Conservation (phyloP, 768 basidiomycete genomes). For the Macrolepiota albuminosa region DNA sequence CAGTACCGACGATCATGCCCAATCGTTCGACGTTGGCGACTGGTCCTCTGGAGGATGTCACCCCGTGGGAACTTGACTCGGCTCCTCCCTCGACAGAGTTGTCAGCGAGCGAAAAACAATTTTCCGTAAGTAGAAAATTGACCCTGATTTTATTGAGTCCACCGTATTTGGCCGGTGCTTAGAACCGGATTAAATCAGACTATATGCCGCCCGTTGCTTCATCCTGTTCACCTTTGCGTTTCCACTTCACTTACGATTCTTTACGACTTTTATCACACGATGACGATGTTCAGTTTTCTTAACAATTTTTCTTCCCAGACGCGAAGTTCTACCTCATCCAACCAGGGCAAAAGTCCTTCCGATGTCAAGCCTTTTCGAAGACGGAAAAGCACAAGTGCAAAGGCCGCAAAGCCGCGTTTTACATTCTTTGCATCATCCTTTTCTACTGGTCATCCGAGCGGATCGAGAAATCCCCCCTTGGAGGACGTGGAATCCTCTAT, state of each 20-base stretch:
- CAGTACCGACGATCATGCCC: slow-evolving; percentile 19
- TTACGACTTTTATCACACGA: slow-evolving; percentile 9
- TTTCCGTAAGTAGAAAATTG: slow-evolving; percentile 17
- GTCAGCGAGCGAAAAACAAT: slow-evolving; percentile 12
- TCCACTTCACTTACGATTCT: slow-evolving; percentile 1
- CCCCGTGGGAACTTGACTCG: slow-evolving; percentile 30
- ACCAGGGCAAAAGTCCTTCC: slow-evolving; percentile 17
- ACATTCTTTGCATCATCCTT: slow-evolving; percentile 15
- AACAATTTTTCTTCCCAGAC: slow-evolving; percentile 17
- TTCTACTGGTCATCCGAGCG: slow-evolving; percentile 2
- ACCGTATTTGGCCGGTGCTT: slow-evolving; percentile 10
- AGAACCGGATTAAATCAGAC: slow-evolving; percentile 7
- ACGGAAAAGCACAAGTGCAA: slow-evolving; percentile 30
- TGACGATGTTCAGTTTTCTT: slow-evolving; percentile 7
- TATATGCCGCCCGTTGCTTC: slow-evolving; percentile 3
- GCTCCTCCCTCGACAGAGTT: slow-evolving; percentile 1
- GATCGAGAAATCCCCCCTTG: not conserved
- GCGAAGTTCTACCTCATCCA: slow-evolving; percentile 24
- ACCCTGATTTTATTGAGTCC: slow-evolving; percentile 9
- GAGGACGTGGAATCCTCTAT: not conserved
- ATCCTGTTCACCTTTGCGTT: not conserved
- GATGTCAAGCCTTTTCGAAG: slow-evolving; percentile 25
- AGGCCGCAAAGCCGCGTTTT: slow-evolving; percentile 18
- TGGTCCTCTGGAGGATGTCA: slow-evolving; percentile 24
- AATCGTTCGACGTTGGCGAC: slow-evolving; percentile 20